Base-by-base conservation (phyloP, 2,329 filamentous ascomycete species). In the Cladorrhinum sp. region DNA sequence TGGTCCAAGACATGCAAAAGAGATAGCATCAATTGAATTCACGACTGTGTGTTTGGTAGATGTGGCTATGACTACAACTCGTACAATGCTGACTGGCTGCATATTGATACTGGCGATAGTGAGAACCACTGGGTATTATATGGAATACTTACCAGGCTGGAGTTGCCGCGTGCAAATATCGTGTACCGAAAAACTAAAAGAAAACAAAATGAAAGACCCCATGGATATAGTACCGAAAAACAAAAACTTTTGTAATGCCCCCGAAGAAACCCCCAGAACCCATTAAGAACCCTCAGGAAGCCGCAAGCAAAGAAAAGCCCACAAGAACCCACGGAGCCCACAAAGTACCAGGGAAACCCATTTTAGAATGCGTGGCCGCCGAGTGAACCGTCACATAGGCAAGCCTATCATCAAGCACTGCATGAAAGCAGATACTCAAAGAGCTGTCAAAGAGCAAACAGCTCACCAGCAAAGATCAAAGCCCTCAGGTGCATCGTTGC, bases 401-500 rank as follows among this genome's bases (percentile, higher is more conserved):
- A 64, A 63, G 69, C 69, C 68, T 64, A 66, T 67, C 65, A 66
- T 67, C 65, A 20, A 66, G 64, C 64, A 64, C 62, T 58, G 58
- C 60, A 36, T 24, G 25, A 24, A 41, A 51, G 60, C 57, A 29
- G 59, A 63, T 61, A 60, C 60, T 52, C 36, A 59, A 62, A 38
- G 62, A 67, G 70, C 69, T 69, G 70, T 68, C 69, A 69, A 71
- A 69, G 69, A 72, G 71, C 61, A 52, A 65, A 68, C 63, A 73
- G 68, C 71, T 68, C 71, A 71, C 69, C 65, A 59, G 66, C 66
- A 64, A 70, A 66, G 65, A 68, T 68, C 67, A 78, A 49, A 80
- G 79, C 81, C 81, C 81, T 77, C 81, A 81, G 80, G 80, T 83
- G 74, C 77, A 81, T 80, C 77, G 75, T 71, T 75, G 76, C 75